A percentile compares a stretch with the other conserved stretches of the same genome.
phyloP scores from a whole-genome alignment of 371 early-diverging fungal species.

The Racocetra persica region DNA sequence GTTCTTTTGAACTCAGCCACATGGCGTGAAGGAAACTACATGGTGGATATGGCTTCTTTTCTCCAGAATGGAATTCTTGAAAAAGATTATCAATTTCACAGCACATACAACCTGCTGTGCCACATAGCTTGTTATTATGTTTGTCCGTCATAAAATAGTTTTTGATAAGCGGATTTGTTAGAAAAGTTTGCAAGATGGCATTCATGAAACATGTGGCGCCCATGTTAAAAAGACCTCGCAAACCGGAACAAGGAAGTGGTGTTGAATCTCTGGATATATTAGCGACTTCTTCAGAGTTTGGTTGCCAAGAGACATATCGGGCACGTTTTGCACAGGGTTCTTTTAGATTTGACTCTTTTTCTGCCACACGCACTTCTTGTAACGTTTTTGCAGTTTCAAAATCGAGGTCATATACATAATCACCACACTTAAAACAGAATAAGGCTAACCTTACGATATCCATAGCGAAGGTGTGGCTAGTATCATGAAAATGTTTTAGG shows the following conservation, averaged over 20 bases:
- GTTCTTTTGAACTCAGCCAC: conserved; percentile 87
- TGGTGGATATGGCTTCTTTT: conserved; percentile 82
- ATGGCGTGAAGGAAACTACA: conserved; percentile 82
- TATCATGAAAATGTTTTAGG: background rate
- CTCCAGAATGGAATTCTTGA: conserved; percentile 69
- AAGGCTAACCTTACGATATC: conserved; percentile 70
- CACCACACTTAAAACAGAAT: conserved; percentile 82
- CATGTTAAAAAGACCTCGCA: conserved; percentile 87
- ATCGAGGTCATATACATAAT: conserved; percentile 87
- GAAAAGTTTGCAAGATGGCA: conserved; percentile 88
- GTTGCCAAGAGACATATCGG: conserved; percentile 56
- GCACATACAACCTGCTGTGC: conserved; percentile 80
- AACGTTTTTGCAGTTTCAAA: conserved; percentile 66
- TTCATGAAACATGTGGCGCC: conserved; percentile 97
- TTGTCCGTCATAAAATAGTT: conserved; percentile 88
- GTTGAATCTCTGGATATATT: conserved; percentile 58
- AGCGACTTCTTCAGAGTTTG: conserved; percentile 62
- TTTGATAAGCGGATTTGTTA: conserved; percentile 90
- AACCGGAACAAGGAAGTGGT: conserved; percentile 60
- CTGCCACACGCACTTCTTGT: conserved; percentile 70
- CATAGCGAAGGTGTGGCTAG: conserved; percentile 54
- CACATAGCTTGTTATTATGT: conserved; percentile 77
- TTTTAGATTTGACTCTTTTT: conserved; percentile 57
- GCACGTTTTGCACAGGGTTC: conserved; percentile 60
- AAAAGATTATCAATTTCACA: conserved; percentile 91